These are phyloP conservation scores for Cladosporium velox DNA, from an alignment of 2,329 filamentous ascomycete genomes.

Conservation along the genomic window DNA sequence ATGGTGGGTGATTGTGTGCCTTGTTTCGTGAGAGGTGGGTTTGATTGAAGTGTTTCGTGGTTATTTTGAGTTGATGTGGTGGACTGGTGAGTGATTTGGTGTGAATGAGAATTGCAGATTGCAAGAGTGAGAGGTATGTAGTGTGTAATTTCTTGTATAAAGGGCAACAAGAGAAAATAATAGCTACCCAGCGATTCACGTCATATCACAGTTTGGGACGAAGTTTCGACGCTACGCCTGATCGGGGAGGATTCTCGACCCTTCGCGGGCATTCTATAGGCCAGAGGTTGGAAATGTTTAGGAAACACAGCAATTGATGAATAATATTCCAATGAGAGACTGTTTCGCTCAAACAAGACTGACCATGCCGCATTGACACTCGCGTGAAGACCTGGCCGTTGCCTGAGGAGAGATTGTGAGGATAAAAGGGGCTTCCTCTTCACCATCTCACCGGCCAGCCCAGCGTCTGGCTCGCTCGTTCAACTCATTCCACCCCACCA, in stretches of 20 bases:
- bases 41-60: too few relatives aligned
- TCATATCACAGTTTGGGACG: neutral
- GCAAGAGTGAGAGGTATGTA: neutral
- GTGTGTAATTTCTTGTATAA: neutral
- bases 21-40: constrained; percentile 23
- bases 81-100: neutral
- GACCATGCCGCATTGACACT: neutral
- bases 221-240: constrained; percentile 10
- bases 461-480: neutral
- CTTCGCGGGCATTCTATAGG: constrained; percentile 15
- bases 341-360: neutral
- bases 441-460: neutral
- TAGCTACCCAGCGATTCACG: constrained; percentile 12
- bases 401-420: neutral
- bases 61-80: too few relatives aligned
- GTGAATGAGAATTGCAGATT: neutral
- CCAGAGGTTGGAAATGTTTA: neutral
- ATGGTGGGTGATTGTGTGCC: constrained; percentile 32
- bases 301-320: neutral
- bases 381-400: constrained; percentile 15
- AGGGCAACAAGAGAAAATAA: constrained; percentile 1
- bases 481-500: constrained; percentile 15
- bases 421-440: constrained; percentile 11
- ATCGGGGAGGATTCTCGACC: constrained; percentile 8
- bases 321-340: neutral